These are phyloP conservation scores for Phytopythium mirpurense DNA, from an alignment of 352 stramenopile species.

Conservation along the genomic window DNA sequence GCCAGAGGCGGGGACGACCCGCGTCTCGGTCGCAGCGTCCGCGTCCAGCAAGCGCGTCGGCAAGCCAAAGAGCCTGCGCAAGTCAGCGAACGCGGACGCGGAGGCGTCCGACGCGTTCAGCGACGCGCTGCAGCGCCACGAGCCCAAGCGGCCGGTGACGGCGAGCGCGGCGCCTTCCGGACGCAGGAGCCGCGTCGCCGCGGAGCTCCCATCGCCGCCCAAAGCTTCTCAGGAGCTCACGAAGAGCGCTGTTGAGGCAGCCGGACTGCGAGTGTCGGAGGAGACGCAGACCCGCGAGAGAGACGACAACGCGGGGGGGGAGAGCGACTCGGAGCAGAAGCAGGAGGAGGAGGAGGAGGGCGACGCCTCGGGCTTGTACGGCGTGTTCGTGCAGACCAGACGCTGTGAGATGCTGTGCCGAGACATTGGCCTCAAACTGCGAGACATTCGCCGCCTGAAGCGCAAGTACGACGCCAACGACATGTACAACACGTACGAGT, in stretches of 20 bases:
- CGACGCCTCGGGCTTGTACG: conserved; percentile 19
- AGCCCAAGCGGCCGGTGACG: not conserved
- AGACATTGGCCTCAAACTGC: conserved; percentile 37
- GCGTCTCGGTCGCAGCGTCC: conserved; percentile 4
- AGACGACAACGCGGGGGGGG: not conserved
- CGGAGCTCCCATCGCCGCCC: not conserved
- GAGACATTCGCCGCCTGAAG: conserved; percentile 64
- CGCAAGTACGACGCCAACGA: conserved; percentile 67
- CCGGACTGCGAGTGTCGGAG: too few species aligned
- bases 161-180: not conserved
- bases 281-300: not conserved
- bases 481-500: conserved; percentile 67
- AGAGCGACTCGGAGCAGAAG: conserved; percentile 1
- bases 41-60: not conserved
- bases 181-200: conserved; percentile 1
- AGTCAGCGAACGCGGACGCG: not conserved
- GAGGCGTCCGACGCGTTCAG: conserved; percentile 18
- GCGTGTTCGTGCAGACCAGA: conserved; percentile 48
- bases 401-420: conserved; percentile 48
- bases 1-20: not conserved
- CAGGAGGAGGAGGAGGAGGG: conserved; percentile 25
- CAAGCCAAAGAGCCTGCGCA: not conserved
- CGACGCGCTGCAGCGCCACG: conserved; percentile 21
- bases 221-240: not conserved
- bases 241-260: not conserved